Evolutionary conservation across 2,329 filamentous ascomycete species (phyloP).

Genomic region (Hypocrella siamensis): DNA sequence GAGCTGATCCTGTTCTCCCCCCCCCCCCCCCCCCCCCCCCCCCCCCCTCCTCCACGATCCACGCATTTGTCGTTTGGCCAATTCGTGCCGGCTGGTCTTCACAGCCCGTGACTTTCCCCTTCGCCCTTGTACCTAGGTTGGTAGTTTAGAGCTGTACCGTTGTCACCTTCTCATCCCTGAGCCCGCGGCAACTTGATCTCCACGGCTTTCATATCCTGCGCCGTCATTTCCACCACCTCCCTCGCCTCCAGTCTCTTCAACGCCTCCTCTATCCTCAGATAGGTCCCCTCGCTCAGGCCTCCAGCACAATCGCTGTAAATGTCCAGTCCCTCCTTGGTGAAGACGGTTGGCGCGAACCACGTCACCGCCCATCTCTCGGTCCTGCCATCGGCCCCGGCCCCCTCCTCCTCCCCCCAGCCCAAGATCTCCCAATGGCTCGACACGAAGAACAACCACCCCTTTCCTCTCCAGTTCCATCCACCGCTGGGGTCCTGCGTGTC

Average conservation of each 20-base stretch:
- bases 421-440: constrained; percentile 68
- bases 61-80: no score
- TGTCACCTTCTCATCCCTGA: constrained; percentile 7
- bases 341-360: constrained; percentile 70
- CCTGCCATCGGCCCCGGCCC: constrained; percentile 18
- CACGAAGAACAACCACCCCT: constrained; percentile 57
- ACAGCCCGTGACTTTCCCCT: no score
- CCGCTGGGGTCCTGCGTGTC: constrained; percentile 31
- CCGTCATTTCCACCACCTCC: constrained; percentile 35
- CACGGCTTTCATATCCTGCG: constrained; percentile 32
- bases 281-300: constrained; percentile 42
- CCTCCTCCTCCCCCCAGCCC: constrained; percentile 50
- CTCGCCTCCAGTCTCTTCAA: constrained; percentile 31
- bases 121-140: no score
- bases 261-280: constrained; percentile 37
- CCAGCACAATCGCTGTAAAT: constrained; percentile 51
- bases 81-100: no score
- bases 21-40: no score
- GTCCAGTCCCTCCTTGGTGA: constrained; percentile 71
- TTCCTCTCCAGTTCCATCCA: constrained; percentile 64
- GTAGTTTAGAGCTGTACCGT: no score
- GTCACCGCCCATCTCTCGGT: constrained; percentile 60
- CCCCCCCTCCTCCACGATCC: no score
- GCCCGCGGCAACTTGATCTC: constrained; percentile 36
- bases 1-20: no score